Base-by-base conservation (phyloP, 441 rosid genomes). In the Biscutella laevigata region DNA sequence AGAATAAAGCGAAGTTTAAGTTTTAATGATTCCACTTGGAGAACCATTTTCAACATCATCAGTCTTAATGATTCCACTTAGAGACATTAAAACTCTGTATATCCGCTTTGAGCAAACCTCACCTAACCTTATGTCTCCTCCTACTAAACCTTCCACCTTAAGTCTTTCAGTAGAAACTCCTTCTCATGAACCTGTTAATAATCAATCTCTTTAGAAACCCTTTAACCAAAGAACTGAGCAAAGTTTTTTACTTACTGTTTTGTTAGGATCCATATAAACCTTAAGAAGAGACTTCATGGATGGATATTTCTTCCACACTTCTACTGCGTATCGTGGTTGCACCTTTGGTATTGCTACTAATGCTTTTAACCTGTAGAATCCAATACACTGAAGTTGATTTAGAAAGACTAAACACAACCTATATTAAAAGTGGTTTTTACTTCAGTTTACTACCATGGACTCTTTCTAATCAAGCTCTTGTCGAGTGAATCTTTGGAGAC, bases 331-430 rank as follows among this genome's bases (percentile, higher is more conserved):
- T 59, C 94, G 79, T 25, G 99, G 97, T 68, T 88, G 99, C 58
- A 92, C 95, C 80, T 88, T 92, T 46, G 97, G 97, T 33, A 92
- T 84, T 27, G 95, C 81, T 37, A 86, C 79, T 76, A 88, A 77
- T 10, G 94, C 92, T 74, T 82, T 92, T 62, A 88, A 71, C 97
- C 99, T 92, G 78, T 59, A n/a, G n/a, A n/a, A n/a, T 22, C 8
- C 5, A 25, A 17, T n/a, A 19, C n/a, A 48, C 19, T 16, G 20
- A 32, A 19, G 0, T 50, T 10, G 14, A n/a, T 36, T 36, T 53
- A 13, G 15, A 63, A 15, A 30, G 27, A 47, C 4, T 6, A 26
- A 22, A 32, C 32, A 47, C 12, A 34, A 12, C 27, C 45, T 53
- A 56, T 57, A 39, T 17, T 30, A 50, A 29, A 29, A 27, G 35